Base-by-base conservation (phyloP, 2,329 filamentous ascomycete genomes). In the Trichoderma sp. region DNA sequence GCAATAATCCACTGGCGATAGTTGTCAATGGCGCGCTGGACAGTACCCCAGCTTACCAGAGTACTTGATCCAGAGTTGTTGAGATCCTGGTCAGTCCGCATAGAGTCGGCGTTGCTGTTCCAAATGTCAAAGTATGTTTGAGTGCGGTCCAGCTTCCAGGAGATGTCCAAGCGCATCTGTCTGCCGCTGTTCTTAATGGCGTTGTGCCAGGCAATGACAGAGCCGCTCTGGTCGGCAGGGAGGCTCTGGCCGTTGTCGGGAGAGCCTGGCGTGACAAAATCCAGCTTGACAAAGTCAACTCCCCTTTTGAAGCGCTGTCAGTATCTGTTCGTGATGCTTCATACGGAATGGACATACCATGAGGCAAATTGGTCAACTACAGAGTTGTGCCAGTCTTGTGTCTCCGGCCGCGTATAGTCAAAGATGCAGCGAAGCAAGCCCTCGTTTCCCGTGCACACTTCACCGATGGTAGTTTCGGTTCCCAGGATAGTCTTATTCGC, bases 41-140 rank as follows among this genome's bases (percentile, higher is more conserved):
- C 73, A 26, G 66, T 72, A 4, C 65, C 65, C 74, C 74, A 75
- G 47, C 43, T 58, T 39, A 73, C 68, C 15, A 75, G 47, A 8
- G 61, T 69, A n/a, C 51, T 30, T 8, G 63, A 60, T 18, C 72
- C 72, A 43, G 62, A 36, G 66, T 74, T 74, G 72, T 74, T 74
- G 65, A 75, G 73, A 67, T 75, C 74, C 63, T 75, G 74, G 61
- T 75, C 74, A n/a, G 57, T 72, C 15, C 74, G 74, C 74, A 75
- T 75, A 4, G 73, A 66, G 32, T 75, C 74, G 34, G 74, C 71
- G 53, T 74, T 71, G 39, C 47, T 64, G 70, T 73, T 73, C 74
- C 74, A 75, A 28, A 74, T 68, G n/a, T 65, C 21, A 26, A 75
- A 75, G 56, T 74, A 75, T 18, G 67, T 58, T 15, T 73, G 56